Base-by-base conservation (phyloP, 805 yeast species). In the Wickerhamiella slavikovae region DNA sequence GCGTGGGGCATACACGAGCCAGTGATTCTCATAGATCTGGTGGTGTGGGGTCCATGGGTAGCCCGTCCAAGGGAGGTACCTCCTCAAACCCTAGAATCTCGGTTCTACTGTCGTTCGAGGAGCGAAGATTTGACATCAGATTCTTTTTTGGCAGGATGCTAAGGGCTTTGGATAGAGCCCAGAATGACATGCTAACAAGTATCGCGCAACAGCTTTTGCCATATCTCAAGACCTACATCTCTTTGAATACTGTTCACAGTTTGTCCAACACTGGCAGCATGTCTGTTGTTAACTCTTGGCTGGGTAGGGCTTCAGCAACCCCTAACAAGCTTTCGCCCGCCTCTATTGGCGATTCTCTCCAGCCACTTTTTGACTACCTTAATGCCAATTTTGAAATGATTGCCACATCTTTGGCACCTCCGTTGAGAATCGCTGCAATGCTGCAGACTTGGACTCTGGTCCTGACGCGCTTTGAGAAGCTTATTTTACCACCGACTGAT, bases 391-490 rank as follows among this genome's bases (percentile, higher is more conserved):
- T 79, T 27, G 61, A 61, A 30, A 69, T 73, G 1, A 51, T 79
- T 24, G 80, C 79, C 0, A 54, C 62, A 8, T 60, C 56, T 22
- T 49, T 79, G 24, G 64, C 78, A 1, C 54, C 60, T 13, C 68
- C 62, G 1, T 49, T 74, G 20, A 49, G 74, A 12, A 45, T 64
- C 29, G 64, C 66, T 37, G 77, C 78, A 0, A 74, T 79, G 76
- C 43, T 72, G 1, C 73, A 71, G 29, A 67, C 85, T 0, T 85
- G 96, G 96, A 53, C 56, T n/a, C 69, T 68, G 9, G 68, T 80
- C 2, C 55, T 85, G 5, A 51, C 57, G 2, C 60, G 70, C 15
- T 75, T 85, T 1, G 93, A 80, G 42, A 62, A 60, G 22, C 53
- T 85, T 12, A 47, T 82, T 3, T 51, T 85, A 4, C 96, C 96